phyloP scores from a whole-genome alignment of 345 rosid species.

The Lepidium africanum region DNA sequence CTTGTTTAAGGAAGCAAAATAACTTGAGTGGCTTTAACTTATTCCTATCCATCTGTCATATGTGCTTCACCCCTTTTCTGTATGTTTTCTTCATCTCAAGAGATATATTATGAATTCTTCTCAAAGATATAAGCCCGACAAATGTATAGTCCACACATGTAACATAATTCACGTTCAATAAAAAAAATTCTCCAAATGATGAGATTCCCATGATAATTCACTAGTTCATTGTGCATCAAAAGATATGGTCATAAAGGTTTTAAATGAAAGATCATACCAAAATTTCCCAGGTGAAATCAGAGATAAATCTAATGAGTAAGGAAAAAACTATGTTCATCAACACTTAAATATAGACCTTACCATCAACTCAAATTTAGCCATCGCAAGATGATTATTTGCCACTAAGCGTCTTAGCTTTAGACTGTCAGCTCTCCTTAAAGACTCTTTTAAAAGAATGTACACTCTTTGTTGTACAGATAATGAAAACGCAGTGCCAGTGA shows the following conservation, averaged over 20 bases:
- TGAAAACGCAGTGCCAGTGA: slow-evolving; percentile 51
- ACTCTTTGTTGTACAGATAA: slow-evolving; percentile 83
- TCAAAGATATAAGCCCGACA: neutral
- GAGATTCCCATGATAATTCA: neutral
- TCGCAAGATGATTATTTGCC: slow-evolving; percentile 89
- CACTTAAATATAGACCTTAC: slow-evolving; percentile 35
- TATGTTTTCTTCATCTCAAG: neutral
- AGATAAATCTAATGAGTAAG: neutral
- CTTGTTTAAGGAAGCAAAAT: neutral
- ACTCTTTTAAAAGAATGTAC: slow-evolving; percentile 73
- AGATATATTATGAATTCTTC: neutral
- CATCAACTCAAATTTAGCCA: slow-evolving; percentile 89
- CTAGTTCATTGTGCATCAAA: neutral
- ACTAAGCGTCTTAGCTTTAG: slow-evolving; percentile 69
- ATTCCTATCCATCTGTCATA: neutral
- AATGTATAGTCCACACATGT: neutral
- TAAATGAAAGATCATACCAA: slow-evolving; percentile 2
- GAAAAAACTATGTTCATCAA: slow-evolving; percentile 3
- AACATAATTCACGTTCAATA: neutral
- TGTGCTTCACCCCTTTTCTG: neutral
- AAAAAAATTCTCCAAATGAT: neutral
- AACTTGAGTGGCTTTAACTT: neutral
- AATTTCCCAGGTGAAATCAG: neutral
- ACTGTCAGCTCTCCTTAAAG: slow-evolving; percentile 81
- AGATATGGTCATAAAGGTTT: neutral